These are phyloP conservation scores for Malassezia yamatoensis DNA, from an alignment of 1,284 basidiomycete species.

Conservation along the genomic window DNA sequence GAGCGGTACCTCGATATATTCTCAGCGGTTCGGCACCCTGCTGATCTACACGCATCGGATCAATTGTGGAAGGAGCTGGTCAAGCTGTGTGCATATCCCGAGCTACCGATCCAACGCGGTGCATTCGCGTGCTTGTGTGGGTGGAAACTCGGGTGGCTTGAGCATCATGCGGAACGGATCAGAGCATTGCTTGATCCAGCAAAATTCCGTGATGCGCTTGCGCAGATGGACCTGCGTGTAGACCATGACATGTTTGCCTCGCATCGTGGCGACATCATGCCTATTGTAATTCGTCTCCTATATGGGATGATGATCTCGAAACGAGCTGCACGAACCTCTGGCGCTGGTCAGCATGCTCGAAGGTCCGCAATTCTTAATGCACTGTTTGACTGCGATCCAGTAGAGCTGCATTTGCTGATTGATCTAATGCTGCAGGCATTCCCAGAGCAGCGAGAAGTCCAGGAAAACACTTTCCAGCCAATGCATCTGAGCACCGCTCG, in stretches of 20 bases:
- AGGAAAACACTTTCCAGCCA: slow-evolving; percentile 21
- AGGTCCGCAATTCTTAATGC: slow-evolving; percentile 66
- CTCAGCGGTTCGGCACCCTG: slow-evolving; percentile 80
- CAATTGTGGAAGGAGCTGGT: slow-evolving; percentile 63
- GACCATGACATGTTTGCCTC: slow-evolving; percentile 55
- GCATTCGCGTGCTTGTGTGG: slow-evolving; percentile 72
- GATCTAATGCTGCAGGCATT: slow-evolving; percentile 84
- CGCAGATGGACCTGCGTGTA: slow-evolving; percentile 53
- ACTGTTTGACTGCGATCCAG: slow-evolving; percentile 61
- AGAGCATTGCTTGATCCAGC: slow-evolving; percentile 69
- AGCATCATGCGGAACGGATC: slow-evolving; percentile 61
- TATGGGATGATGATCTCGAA: slow-evolving; percentile 83
- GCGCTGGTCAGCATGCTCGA: slow-evolving; percentile 55
- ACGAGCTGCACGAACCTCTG: slow-evolving; percentile 57
- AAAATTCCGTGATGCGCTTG: slow-evolving; percentile 77
- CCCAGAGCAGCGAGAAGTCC: slow-evolving; percentile 34
- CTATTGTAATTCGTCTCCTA: slow-evolving; percentile 65
- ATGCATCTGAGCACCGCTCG: slow-evolving; percentile 23
- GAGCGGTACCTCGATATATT: slow-evolving; percentile 60
- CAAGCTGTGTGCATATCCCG: slow-evolving; percentile 72
- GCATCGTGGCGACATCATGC: slow-evolving; percentile 61
- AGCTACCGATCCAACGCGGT: slow-evolving; percentile 64
- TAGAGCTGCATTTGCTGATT: slow-evolving; percentile 68
- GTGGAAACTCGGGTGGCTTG: slow-evolving; percentile 65
- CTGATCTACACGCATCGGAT: slow-evolving; percentile 65